Evolutionary conservation across 139 green algal genomes (phyloP), one percentile per base, ranked within the genome.

Genomic region (Choricystis sp.): DNA sequence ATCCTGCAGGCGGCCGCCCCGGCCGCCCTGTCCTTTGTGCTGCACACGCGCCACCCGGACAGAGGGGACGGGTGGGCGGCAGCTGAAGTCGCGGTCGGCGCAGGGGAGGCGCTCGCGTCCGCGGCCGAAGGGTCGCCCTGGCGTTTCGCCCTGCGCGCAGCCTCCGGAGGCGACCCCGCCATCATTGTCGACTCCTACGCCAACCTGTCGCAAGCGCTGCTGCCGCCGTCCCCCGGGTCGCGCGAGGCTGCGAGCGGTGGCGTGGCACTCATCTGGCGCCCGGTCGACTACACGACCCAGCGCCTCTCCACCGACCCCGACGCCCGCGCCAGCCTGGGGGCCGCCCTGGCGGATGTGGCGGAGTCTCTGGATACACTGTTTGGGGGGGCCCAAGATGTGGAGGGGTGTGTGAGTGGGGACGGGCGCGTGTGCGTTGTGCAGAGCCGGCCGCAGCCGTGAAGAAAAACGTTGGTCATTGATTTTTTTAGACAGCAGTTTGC

Each of bases 71-170:
- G 66, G 16, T 55, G 76, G 20, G 64, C 95, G 56, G 71, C 85
- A 20, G 86, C 84, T 14, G 91, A 97, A 79, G 29, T 96, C 28
- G 91, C 88, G 3, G 71, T 78, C 4, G 90, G 89, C 2, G 77
- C 95, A 40, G 92, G 92, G 0, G 92, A 98, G 75, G 96, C 86
- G 2, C 79, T 98, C 29, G 92, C 92, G 2, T 81, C 81, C 30
- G 90, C 31, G 58, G 57, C 19, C 24, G 21, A 19, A 4, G 28
- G 23, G 28, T 55, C 26, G 30, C 29, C 88, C 25, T 98, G 89
- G 86, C 83, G 92, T 27, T 65, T 98, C 4, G 71, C 79, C 48
- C 75, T 91, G 14, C 66, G 86, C 63, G 91, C 94, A 64, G 29
- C 31, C 28, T 73, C 65, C 23, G 77, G 79, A 29, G 57, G 69